A percentile compares a stretch with the other conserved stretches of the same genome.
Conservation (phyloP, 805 yeast species). For the Starmerella floris region DNA sequence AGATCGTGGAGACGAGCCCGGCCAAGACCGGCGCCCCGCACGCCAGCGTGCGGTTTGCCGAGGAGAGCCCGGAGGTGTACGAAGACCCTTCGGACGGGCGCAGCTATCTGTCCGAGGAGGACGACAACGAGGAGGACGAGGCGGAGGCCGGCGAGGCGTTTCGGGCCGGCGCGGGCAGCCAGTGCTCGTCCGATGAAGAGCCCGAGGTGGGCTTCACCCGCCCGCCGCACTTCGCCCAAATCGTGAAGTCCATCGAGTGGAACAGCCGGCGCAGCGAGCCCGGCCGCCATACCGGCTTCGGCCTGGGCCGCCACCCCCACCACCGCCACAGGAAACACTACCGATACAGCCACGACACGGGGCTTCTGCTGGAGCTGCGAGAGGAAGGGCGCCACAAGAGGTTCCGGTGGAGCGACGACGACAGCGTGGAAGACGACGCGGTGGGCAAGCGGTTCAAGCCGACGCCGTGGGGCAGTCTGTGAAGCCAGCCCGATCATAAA, state of each 20-base stretch:
- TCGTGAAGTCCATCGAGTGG: not conserved
- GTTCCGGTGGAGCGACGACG: not conserved
- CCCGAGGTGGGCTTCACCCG: not conserved
- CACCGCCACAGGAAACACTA: not conserved
- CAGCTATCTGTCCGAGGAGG: not conserved
- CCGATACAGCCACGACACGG: conserved; percentile 1
- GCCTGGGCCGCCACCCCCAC: too few relatives aligned
- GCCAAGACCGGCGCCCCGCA: not conserved
- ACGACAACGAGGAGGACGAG: not conserved
- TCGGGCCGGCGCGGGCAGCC: not conserved
- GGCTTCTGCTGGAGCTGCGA: conserved; percentile 1
- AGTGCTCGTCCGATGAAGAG: not conserved
- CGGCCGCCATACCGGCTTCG: too few relatives aligned
- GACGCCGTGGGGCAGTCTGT: too few relatives aligned
- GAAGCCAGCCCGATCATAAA: too few relatives aligned
- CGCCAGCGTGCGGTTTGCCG: not conserved
- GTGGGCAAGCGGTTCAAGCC: not conserved
- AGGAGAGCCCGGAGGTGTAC: not conserved
- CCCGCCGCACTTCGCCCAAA: not conserved
- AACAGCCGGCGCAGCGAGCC: too few relatives aligned
- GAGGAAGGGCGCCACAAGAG: conserved; percentile 5
- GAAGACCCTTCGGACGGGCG: not conserved
- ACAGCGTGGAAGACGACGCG: not conserved
- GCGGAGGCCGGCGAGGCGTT: not conserved
- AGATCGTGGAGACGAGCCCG: too few relatives aligned